Evolutionary conservation across 169 alveolate genomes (phyloP), one percentile per base, ranked within the genome.

Genomic region (Plasmodium relictum): DNA sequence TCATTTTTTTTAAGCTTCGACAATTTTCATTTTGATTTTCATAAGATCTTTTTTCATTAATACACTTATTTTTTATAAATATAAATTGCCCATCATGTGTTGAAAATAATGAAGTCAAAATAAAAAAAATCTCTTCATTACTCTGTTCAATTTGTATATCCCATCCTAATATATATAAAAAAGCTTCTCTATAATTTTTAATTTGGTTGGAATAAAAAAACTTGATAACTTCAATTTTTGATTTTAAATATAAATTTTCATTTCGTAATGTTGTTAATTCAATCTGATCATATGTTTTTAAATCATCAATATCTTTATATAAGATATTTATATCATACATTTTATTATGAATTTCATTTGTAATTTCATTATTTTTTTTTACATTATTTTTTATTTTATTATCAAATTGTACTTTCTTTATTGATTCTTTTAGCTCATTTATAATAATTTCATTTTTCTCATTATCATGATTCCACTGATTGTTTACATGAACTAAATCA

Each of bases 1-100:
- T 85, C 69, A 56, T 63, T 4, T 42, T 24, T 48, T 56, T 69
- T 8, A 63, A 31, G 2, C n/a, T 16, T 2, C 6, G 39, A 16
- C 44, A 44, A 45, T 54, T 39, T 0, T 69, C 87, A 8, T 26
- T n/a, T 1, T 69, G 74, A n/a, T 14, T n/a, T 5, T n/a, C 16
- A 5, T 50, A 56, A 8, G 63, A 37, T 41, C 89, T 52, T 16
- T 85, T 85, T 8, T 85, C 91, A 48, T 70, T 85, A 0, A 37
- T 14, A 20, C 45, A 26, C 37, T 85, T 85, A 18, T 39, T 71
- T 45, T 85, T 85, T 39, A 85, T 85, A 58, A 85, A 85, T 2
- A 85, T 16, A 62, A 85, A 85, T 16, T 85, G 52, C 14, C 91
- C 91, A 85, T 85, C 91, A 62, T 85, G 91, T 12, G 91, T 85